These are phyloP conservation scores for Ophiostoma sp. DNA, from an alignment of 2,329 filamentous ascomycete genomes.

Conservation along the genomic window DNA sequence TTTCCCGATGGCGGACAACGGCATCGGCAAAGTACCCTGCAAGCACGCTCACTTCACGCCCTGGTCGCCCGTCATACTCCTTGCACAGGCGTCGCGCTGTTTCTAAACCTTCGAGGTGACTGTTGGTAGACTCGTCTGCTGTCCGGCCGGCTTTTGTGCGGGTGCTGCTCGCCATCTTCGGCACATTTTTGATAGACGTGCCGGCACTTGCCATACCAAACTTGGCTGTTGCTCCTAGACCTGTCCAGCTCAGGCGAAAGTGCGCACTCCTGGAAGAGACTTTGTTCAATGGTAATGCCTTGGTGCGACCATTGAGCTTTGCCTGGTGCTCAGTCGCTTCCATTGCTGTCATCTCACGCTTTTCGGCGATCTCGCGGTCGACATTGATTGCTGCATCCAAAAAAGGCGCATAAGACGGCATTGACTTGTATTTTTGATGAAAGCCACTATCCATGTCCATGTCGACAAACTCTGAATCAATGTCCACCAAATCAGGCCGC, in stretches of 20 bases:
- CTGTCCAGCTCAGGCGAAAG: slow-evolving; percentile 41
- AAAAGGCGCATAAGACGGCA: slow-evolving; percentile 29
- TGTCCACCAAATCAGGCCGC: slow-evolving; percentile 22
- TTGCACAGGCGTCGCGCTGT: slow-evolving; percentile 33
- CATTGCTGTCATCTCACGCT: slow-evolving; percentile 40
- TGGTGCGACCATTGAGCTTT: background rate
- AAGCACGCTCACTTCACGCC: slow-evolving; percentile 35
- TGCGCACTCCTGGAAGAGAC: slow-evolving; percentile 26
- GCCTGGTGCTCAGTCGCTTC: slow-evolving; percentile 25
- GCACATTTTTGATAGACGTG: background rate
- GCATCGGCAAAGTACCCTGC: slow-evolving; percentile 29
- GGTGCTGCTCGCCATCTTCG: background rate
- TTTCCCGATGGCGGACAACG: slow-evolving; percentile 19
- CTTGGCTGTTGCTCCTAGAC: slow-evolving; percentile 35
- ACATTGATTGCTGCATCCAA: slow-evolving; percentile 36
- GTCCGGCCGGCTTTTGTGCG: background rate
- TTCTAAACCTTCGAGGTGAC: background rate
- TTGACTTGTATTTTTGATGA: background rate
- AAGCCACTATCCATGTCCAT: background rate
- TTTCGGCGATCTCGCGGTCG: slow-evolving; percentile 40
- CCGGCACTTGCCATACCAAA: slow-evolving; percentile 23
- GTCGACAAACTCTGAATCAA: background rate
- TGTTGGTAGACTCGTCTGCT: background rate
- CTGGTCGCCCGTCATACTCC: slow-evolving; percentile 34
- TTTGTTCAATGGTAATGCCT: slow-evolving; percentile 24